A percentile compares a stretch with the other conserved stretches of the same genome.
These are phyloP conservation scores for Barnettozyma hawaiiensis DNA, from an alignment of 1,139 yeast species.

Conservation along the genomic window DNA sequence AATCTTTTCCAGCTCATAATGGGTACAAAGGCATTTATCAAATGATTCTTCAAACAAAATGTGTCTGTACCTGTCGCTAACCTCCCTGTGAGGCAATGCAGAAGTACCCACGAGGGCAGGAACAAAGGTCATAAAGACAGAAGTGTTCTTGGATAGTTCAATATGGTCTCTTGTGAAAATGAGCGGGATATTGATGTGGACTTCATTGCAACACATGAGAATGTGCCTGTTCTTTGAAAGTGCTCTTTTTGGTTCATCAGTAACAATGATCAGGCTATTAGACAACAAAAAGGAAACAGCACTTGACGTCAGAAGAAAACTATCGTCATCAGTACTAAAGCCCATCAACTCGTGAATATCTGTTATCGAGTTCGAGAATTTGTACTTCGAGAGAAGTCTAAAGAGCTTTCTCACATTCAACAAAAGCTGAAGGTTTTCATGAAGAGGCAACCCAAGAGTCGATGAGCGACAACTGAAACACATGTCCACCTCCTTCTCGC, in stretches of 20 bases:
- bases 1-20: slow-evolving; percentile 9
- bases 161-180: background rate
- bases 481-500: slow-evolving; percentile 6
- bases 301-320: slow-evolving; percentile 16
- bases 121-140: slow-evolving; percentile 6
- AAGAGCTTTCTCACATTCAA: slow-evolving; percentile 29
- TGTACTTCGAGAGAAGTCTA: slow-evolving; percentile 18
- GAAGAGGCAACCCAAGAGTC: slow-evolving; percentile 16
- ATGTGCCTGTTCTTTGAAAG: background rate
- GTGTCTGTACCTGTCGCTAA: slow-evolving; percentile 3
- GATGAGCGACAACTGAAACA: slow-evolving; percentile 29
- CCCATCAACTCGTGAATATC: slow-evolving; percentile 18
- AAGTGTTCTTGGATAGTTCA: background rate
- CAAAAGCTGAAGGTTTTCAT: slow-evolving; percentile 22
- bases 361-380: slow-evolving; percentile 22
- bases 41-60: slow-evolving; percentile 11
- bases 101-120: slow-evolving; percentile 1
- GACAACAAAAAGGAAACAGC: slow-evolving; percentile 23
- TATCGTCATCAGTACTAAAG: slow-evolving; percentile 12
- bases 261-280: slow-evolving; percentile 20
- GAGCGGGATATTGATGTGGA: slow-evolving; percentile 1
- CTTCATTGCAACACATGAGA: slow-evolving; percentile 2
- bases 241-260: background rate
- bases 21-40: slow-evolving; percentile 15
- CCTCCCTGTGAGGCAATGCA: background rate